Evolutionary conservation across 352 stramenopile genomes (phyloP), one percentile per base, ranked within the genome.

Genomic region (Phytophthora pinifolia): DNA sequence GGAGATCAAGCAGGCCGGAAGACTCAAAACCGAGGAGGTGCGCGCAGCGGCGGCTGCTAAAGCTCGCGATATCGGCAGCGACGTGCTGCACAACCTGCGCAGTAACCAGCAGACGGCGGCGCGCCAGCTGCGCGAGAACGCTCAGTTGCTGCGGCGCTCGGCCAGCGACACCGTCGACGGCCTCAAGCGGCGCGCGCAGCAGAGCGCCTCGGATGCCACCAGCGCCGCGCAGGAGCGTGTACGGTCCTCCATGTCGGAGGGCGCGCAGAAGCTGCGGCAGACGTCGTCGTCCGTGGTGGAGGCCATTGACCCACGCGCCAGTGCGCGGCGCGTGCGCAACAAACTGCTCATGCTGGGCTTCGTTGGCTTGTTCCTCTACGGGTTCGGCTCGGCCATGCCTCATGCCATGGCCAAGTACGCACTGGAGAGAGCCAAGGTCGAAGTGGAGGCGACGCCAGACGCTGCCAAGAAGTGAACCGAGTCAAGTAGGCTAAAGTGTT

Each of bases 401-500:
- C 57, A 77, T 37, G 83, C 83, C 15, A 70, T 92, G 74, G 65
- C 74, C 17, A 84, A 82, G 17, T 94, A 94, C 46, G 66, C 70
- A 18, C 55, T 89, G 44, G 79, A 90, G 58, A 76, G 59, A 54
- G 68, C 73, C 13, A 80, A 77, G 35, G 68, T 86, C 32, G 61
- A 89, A 30, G 76, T 79, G 38, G 61, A 72, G 17, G 63, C 47
- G 33, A 31, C 39, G 54, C 33, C 15, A 35, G 35, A 33, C 18
- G 27, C 42, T 17, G 60, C 18, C 12, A 44, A 51, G 35, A 72
- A 82, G 50, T 67, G 62, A 66, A 35, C 8, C 15, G 27, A 43
- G 14, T 15, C n/a, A 36, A 27, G 25, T 9, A 57, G 55, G 31
- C 27, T 63, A 50, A 50, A 57, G 14, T 36, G 36, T 43, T 27